Evolutionary conservation across 2,329 filamentous ascomycete species (phyloP).

Genomic region (Neofusicoccum parvum): DNA sequence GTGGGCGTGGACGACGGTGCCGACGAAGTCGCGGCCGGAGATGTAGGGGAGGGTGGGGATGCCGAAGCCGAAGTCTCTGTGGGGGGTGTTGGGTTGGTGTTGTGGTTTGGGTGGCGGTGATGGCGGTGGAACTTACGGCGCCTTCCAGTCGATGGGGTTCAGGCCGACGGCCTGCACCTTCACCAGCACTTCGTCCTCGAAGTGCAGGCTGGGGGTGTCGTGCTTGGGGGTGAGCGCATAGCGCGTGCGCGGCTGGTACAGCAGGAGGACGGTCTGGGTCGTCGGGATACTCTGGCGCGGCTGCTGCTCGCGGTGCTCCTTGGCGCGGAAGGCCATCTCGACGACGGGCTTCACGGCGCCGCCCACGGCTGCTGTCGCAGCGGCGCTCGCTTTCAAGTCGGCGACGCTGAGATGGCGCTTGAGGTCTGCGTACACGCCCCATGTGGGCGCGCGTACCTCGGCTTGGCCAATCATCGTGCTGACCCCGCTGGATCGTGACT

Average conservation of each 20-base stretch:
- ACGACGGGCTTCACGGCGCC: background rate
- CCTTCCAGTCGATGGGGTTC: slow-evolving; percentile 78
- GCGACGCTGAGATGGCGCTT: slow-evolving; percentile 11
- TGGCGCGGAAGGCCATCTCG: too few relatives aligned
- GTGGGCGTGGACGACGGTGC: slow-evolving; percentile 58
- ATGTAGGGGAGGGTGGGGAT: slow-evolving; percentile 70
- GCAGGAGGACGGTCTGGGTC: slow-evolving; percentile 15
- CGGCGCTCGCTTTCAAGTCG: slow-evolving; percentile 7
- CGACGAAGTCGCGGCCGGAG: slow-evolving; percentile 70
- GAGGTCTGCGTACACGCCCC: slow-evolving; percentile 9
- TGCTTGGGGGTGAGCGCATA: slow-evolving; percentile 18
- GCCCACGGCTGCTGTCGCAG: background rate
- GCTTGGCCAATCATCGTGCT: slow-evolving; percentile 8
- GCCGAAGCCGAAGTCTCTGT: slow-evolving; percentile 67
- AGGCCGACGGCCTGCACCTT: slow-evolving; percentile 66
- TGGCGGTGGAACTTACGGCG: slow-evolving; percentile 57
- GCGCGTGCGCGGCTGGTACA: slow-evolving; percentile 8
- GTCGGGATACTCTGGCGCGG: background rate
- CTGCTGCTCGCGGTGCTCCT: background rate
- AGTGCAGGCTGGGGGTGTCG: background rate
- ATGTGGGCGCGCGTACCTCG: slow-evolving; percentile 6
- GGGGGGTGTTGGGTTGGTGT: background rate
- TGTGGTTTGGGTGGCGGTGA: background rate
- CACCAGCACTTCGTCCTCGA: slow-evolving; percentile 60
- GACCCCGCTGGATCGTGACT: background rate